phyloP scores from a whole-genome alignment of 176 grass and related monocot genomes.

The Phyllostachys edulis region DNA sequence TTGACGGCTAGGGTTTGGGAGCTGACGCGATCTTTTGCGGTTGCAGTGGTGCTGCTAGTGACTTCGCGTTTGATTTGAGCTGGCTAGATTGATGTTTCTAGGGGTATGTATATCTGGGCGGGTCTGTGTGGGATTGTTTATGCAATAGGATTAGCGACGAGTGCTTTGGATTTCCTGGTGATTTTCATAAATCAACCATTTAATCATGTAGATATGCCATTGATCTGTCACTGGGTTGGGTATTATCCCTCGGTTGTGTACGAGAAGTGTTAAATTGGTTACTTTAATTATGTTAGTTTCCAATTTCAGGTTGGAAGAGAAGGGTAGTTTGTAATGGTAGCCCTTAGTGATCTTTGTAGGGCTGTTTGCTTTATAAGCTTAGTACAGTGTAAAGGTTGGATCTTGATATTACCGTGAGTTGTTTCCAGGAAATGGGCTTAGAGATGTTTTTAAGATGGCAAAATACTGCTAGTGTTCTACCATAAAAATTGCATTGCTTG shows the following conservation, averaged over 20 bases:
- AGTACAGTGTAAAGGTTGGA: background rate
- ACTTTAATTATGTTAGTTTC: background rate
- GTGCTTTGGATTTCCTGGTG: background rate
- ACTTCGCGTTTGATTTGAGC: background rate
- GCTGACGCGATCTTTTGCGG: background rate
- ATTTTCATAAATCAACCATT: background rate
- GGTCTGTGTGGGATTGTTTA: background rate
- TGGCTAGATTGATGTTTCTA: background rate
- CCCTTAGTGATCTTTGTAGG: background rate
- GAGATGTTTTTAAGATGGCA: background rate
- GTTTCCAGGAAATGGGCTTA: background rate
- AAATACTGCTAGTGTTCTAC: background rate
- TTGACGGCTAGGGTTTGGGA: conserved; percentile 43
- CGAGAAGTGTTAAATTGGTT: background rate
- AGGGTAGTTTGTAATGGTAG: background rate
- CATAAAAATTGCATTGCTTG: background rate
- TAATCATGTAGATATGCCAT: background rate
- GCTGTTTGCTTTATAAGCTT: background rate
- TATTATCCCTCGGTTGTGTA: background rate
- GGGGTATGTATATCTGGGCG: background rate
- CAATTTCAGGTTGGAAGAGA: background rate
- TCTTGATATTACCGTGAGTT: background rate
- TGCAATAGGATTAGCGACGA: background rate
- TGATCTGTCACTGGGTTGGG: background rate
- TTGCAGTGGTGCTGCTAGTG: background rate